Evolutionary conservation across 164 flowering plant species (phyloP), one percentile per base, ranked within the genome.

Genomic region (Vitis amurensis): DNA sequence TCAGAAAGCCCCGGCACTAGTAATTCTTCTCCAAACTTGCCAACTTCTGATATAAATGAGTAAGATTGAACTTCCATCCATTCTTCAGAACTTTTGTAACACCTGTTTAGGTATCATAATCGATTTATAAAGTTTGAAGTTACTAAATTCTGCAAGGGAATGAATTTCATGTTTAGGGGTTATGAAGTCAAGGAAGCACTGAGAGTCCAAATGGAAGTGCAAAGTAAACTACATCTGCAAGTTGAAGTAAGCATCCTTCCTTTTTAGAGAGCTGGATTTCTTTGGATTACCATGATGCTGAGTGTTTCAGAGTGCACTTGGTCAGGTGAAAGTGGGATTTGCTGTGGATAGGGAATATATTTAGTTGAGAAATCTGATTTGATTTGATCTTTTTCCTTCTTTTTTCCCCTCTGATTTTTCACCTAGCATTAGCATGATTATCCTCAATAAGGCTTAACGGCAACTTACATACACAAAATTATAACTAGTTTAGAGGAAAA

Each of bases 201-300:
- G 64, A 79, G 89, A 73, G 88, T 78, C 7, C 92, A 90, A 61
- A 90, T 90, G 92, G 95, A 90, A 81, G 86, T 88, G 66, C 89
- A 90, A 70, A 85, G 91, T 51, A 90, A 85, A 77, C 72, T 90
- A 23, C 91, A 88, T 74, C 67, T 83, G 71, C 92, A 87, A 74
- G 88, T 90, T 59, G 92, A 90, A 83, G 92, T 85, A 76, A 67
- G 65, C 60, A 51, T 49, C 9, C 64, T 67, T 58, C 51, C 16
- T 4, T 52, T 48, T 30, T 23, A 23, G 27, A 13, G 15, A 4
- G 56, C 14, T 14, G 2, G n/a, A 13, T 53, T 53, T 53, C 56
- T 53, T 53, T 53, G 15, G n/a, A 53, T 11, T 53, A 13, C n/a
- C 56, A 1, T 13, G 7, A 12, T 53, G 56, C n/a, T 53, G 56